Evolutionary conservation across 768 basidiomycete species (phyloP), one percentile per base, ranked within the genome.

Genomic region (Kwoniella mangroviensis): DNA sequence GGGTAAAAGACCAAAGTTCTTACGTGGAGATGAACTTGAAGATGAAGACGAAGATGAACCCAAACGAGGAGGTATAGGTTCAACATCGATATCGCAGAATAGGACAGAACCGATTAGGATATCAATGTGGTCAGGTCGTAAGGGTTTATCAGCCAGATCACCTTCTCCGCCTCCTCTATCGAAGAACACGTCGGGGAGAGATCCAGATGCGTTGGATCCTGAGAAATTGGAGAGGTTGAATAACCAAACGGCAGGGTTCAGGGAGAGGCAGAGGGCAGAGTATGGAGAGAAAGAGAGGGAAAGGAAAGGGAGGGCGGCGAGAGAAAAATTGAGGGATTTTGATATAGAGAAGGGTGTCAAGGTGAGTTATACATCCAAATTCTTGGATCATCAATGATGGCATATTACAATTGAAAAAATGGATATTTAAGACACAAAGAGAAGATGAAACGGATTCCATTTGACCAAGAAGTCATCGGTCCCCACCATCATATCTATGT

Each of bases 91-190:
- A 17, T 52, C 51, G 6, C 65, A 67, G 21, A 43, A 22, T 4
- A 24, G 73, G 34, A 67, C 64, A 1, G 78, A 79, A 64, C 78
- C 78, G 3, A 79, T 79, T 3, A 45, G 78, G 26, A 70, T 79
- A 40, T 77, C 76, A 13, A 68, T 79, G 65, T 79, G 78, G 78
- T 52, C 71, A 40, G 78, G 78, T 10, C 42, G 78, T 43, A 74
- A 73, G 58, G 81, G 81, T 45, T 52, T 82, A 3, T 66, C 75
- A 22, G 75, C 78, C 1, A 66, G 77, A 45, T 64, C 67, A 21
- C 72, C 73, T 0, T 75, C 79, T 2, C 82, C 82, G 10, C 75
- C 79, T 4, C 82, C 80, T 9, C 43, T 75, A 24, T 74, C 76
- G 7, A 59, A 55, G 11, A 51, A 54, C 19, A 58, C 65, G 22